phyloP scores from a whole-genome alignment of 306 rosid species.

The Chamaecrista fasciculata region DNA sequence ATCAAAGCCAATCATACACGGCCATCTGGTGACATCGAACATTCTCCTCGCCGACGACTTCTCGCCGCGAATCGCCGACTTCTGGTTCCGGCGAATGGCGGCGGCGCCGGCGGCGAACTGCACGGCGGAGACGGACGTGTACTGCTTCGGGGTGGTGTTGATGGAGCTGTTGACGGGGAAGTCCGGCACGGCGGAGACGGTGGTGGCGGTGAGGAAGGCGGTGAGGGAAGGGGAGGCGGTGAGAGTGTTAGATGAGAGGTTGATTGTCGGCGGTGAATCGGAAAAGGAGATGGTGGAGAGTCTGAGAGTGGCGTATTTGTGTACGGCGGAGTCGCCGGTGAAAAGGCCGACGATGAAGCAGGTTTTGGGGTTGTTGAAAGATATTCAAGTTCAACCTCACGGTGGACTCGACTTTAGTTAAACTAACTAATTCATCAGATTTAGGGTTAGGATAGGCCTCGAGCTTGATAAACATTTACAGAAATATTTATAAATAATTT shows the following conservation, averaged over 20 bases:
- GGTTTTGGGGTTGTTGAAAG: conserved; percentile 75
- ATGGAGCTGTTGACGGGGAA: conserved; percentile 74
- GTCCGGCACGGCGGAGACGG: conserved; percentile 52
- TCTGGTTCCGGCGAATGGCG: conserved; percentile 47
- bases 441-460: neutral
- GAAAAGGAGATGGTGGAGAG: conserved; percentile 67
- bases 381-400: conserved; percentile 54
- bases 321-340: conserved; percentile 62
- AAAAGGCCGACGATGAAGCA: conserved; percentile 88
- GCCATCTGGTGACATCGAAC: conserved; percentile 74
- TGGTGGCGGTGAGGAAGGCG: conserved; percentile 55
- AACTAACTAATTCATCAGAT: conserved; percentile 8
- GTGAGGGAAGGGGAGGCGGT: conserved; percentile 52
- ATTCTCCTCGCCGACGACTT: conserved; percentile 57
- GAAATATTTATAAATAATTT: too few relatives aligned
- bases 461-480: too few relatives aligned
- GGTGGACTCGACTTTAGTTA: conserved; percentile 18
- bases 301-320: conserved; percentile 70
- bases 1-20: conserved; percentile 69
- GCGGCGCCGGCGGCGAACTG: neutral
- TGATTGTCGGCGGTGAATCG: conserved; percentile 34
- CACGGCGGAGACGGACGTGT: conserved; percentile 56
- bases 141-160: conserved; percentile 70
- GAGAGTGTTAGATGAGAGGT: conserved; percentile 54
- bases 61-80: conserved; percentile 70